These are phyloP conservation scores for Dianthus caryophyllus DNA, from an alignment of 148 eudicot genomes.

Conservation along the genomic window DNA sequence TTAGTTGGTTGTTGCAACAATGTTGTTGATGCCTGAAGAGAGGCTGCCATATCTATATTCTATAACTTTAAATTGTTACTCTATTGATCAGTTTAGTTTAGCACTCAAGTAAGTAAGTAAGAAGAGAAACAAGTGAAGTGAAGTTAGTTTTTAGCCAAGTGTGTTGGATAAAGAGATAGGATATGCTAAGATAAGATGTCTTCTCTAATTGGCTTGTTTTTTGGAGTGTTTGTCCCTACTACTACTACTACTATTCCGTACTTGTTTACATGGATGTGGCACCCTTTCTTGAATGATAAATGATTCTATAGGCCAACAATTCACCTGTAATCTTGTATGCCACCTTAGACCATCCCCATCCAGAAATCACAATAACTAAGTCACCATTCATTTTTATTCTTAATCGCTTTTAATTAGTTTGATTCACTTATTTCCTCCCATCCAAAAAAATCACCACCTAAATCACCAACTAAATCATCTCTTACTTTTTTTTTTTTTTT, in stretches of 20 bases:
- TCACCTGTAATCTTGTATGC: not conserved
- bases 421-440: too few relatives aligned
- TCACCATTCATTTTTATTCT: too few relatives aligned
- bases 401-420: too few relatives aligned
- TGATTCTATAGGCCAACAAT: not conserved
- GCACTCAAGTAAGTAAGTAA: too few relatives aligned
- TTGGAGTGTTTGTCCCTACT: conserved; percentile 24
- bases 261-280: conserved; percentile 51
- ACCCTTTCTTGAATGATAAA: not conserved
- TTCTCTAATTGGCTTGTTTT: conserved; percentile 54
- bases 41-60: conserved; percentile 66
- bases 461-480: too few relatives aligned
- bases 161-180: conserved; percentile 73
- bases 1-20: conserved; percentile 77
- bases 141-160: not conserved
- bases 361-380: too few relatives aligned
- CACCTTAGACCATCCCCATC: too few relatives aligned
- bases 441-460: too few relatives aligned
- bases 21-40: conserved; percentile 92
- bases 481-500: too few relatives aligned
- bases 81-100: not conserved
- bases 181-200: conserved; percentile 40
- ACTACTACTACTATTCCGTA: too few relatives aligned
- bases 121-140: not conserved
- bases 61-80: not conserved